Percentiles rank a stretch among this genome's conserved stretches.
phyloP scores from a whole-genome alignment of 495 filamentous ascomycete genomes.

The Hypoxylon cercidicola region DNA sequence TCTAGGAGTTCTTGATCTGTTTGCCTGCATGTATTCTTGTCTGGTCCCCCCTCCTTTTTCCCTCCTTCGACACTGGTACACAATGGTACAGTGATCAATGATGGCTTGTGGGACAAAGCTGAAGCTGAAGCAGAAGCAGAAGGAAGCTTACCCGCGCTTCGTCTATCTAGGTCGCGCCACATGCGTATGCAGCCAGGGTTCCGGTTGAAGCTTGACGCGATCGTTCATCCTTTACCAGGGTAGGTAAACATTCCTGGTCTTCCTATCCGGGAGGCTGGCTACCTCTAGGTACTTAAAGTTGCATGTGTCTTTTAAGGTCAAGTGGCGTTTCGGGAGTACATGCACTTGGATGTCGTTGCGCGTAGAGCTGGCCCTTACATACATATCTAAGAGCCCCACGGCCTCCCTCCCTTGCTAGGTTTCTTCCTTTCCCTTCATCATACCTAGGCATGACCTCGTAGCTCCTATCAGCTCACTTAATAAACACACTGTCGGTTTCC shows the following conservation, averaged over 20 bases:
- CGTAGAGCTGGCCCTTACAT: conserved; percentile 27
- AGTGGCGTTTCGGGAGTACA: conserved; percentile 19
- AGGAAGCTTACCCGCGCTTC: conserved; percentile 15
- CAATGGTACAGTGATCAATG: neutral
- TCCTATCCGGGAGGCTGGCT: conserved; percentile 11
- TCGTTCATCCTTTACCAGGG: conserved; percentile 19
- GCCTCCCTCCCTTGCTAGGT: conserved; percentile 14
- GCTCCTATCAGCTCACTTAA: conserved; percentile 7
- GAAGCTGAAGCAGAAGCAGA: too few relatives aligned
- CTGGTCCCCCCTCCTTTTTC: neutral
- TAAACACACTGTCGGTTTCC: neutral
- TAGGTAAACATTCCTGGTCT: conserved; percentile 13
- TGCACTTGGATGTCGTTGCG: neutral
- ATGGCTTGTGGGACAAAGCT: conserved; percentile 29
- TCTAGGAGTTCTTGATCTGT: too few relatives aligned
- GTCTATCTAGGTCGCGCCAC: conserved; percentile 24
- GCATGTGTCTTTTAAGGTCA: conserved; percentile 19
- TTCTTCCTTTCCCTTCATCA: neutral
- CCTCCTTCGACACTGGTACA: conserved; percentile 10
- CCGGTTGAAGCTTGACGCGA: conserved; percentile 29
- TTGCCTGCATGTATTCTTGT: too few relatives aligned
- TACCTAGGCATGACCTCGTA: conserved; percentile 2
- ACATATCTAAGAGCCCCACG: neutral
- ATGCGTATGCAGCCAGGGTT: conserved; percentile 29
- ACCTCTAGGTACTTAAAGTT: conserved; percentile 12